Evolutionary conservation across 169 alveolate genomes (phyloP).

Genomic region (Cytauxzoon felis): DNA sequence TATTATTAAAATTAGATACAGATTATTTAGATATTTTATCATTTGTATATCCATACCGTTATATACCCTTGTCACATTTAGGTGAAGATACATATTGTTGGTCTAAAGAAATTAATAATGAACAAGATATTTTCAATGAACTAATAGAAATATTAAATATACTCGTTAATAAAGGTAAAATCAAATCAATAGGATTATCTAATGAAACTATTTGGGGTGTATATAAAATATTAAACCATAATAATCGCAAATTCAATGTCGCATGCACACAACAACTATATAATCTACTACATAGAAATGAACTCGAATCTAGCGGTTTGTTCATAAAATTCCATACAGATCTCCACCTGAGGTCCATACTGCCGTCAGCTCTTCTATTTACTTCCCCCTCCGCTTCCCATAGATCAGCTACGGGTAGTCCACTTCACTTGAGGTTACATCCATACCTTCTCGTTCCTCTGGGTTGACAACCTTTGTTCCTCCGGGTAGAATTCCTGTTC

Average conservation of each 20-base stretch:
- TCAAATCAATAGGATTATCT: conserved; percentile 72
- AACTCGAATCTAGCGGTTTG: conserved; percentile 67
- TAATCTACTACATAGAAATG: conserved; percentile 76
- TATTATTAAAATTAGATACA: conserved; percentile 63
- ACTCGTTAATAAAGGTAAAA: conserved; percentile 74
- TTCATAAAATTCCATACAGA: too few relatives aligned
- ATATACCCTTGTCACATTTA: conserved; percentile 67
- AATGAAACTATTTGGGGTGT: conserved; percentile 81
- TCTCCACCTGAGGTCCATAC: too few relatives aligned
- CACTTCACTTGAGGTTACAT: too few relatives aligned
- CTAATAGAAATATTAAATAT: conserved; percentile 68
- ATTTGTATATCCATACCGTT: conserved; percentile 75
- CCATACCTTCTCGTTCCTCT: too few relatives aligned
- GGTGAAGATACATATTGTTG: conserved; percentile 83
- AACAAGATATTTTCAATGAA: conserved; percentile 35
- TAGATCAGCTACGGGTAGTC: too few relatives aligned
- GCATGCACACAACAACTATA: conserved; percentile 71
- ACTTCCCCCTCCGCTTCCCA: too few relatives aligned
- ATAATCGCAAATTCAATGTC: conserved; percentile 40
- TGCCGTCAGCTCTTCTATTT: too few relatives aligned
- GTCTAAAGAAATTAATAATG: conserved; percentile 39
- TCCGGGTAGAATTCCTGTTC: too few relatives aligned
- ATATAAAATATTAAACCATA: conserved; percentile 63
- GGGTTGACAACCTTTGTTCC: too few relatives aligned
- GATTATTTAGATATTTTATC: conserved; percentile 74